Evolutionary conservation across 2,329 filamentous ascomycete genomes (phyloP).

Genomic region (Periconia sp.): DNA sequence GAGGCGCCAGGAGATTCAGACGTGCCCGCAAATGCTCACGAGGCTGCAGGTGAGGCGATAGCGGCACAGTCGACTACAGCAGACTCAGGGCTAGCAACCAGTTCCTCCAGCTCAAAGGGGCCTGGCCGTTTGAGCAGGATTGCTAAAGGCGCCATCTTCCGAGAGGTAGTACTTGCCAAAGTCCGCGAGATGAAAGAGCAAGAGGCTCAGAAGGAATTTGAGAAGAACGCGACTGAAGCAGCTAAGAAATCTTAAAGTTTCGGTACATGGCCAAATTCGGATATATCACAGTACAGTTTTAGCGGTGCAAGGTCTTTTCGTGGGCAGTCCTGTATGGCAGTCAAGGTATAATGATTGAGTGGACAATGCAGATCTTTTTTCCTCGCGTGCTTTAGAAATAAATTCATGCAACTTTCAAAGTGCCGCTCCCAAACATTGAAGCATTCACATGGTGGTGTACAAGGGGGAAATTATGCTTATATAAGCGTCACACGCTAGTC

Average conservation of each 20-base stretch:
- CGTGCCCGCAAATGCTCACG: constrained; percentile 63
- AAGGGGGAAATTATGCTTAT: not conserved
- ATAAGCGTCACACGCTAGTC: not conserved
- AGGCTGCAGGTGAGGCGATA: constrained; percentile 55
- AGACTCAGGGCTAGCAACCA: constrained; percentile 28
- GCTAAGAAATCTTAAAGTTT: constrained; percentile 23
- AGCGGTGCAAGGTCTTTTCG: not conserved
- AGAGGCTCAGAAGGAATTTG: constrained; percentile 72
- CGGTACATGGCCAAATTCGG: not conserved
- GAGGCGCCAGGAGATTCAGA: constrained; percentile 61
- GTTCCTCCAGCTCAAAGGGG: constrained; percentile 40
- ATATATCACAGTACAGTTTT: not conserved
- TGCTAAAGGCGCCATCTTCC: constrained; percentile 77
- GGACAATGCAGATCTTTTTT: no score
- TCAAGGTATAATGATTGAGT: not conserved
- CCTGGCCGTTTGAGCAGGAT: constrained; percentile 56
- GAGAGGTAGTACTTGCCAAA: constrained; percentile 91
- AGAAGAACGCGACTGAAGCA: constrained; percentile 54
- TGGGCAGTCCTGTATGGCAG: not conserved
- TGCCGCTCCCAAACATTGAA: not conserved
- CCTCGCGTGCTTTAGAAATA: not conserved
- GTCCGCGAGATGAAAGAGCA: constrained; percentile 89
- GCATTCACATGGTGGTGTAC: not conserved
- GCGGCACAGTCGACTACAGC: constrained; percentile 32
- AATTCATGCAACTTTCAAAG: not conserved